Evolutionary conservation across 1,284 basidiomycete genomes (phyloP).

Genomic region (Boletus hoseneyae): DNA sequence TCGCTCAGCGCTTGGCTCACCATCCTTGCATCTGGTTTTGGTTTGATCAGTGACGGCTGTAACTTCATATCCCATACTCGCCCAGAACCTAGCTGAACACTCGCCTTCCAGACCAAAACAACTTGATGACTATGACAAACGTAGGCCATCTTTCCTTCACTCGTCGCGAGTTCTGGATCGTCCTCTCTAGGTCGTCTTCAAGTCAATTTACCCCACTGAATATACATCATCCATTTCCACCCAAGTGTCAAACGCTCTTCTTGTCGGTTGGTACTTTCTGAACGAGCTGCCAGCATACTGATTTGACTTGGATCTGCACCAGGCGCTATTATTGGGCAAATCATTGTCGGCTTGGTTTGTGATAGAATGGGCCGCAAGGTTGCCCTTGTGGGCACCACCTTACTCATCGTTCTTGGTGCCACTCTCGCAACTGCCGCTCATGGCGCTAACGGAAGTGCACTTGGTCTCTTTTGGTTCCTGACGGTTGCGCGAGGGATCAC

Average conservation of each 20-base stretch:
- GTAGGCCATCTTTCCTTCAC: constrained; percentile 30
- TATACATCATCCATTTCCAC: constrained; percentile 66
- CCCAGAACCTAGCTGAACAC: constrained; percentile 4
- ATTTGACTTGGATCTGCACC: constrained; percentile 19
- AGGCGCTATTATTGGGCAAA: constrained; percentile 68
- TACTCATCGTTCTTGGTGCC: constrained; percentile 69
- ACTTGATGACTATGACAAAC: constrained; percentile 64
- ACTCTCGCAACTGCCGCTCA: constrained; percentile 71
- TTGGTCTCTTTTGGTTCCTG: constrained; percentile 75
- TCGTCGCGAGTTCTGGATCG: constrained; percentile 1
- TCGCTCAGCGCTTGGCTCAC: constrained; percentile 56
- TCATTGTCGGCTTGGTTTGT: constrained; percentile 65
- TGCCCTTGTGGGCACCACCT: constrained; percentile 67
- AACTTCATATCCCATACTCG: constrained; percentile 23
- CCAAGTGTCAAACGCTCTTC: constrained; percentile 68
- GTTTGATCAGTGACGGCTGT: constrained; percentile 71
- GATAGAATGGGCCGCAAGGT: constrained; percentile 72
- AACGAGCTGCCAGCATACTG: constrained; percentile 12
- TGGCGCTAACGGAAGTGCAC: constrained; percentile 53
- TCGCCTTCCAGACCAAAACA: constrained; percentile 57
- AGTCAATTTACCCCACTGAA: constrained; percentile 52
- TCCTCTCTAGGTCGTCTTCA: constrained; percentile 52
- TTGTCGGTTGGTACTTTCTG: constrained; percentile 52
- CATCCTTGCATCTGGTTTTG: constrained; percentile 61
- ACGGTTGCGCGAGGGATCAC: constrained; percentile 71